Conservation (phyloP, 2,329 filamentous ascomycete genomes). For the Xylaria sp. region DNA sequence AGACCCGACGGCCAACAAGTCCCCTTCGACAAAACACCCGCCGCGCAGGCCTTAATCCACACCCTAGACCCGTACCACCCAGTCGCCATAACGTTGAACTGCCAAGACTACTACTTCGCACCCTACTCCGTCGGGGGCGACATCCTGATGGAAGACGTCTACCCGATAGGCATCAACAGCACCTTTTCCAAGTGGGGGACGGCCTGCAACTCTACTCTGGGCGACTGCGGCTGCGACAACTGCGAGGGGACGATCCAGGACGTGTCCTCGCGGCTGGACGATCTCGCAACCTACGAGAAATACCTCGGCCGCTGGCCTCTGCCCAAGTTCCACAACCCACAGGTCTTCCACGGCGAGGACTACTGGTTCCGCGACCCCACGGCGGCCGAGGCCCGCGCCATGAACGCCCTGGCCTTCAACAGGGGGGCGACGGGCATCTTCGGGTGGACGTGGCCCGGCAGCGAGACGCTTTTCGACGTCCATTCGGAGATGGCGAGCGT, state of each 20-base stretch:
- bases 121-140: constrained; percentile 65
- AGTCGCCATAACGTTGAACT: constrained; percentile 68
- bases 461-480: constrained; percentile 50
- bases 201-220: constrained; percentile 66
- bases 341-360: constrained; percentile 59
- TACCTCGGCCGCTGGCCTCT: constrained; percentile 56
- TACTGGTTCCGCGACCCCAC: constrained; percentile 61
- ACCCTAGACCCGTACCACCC: constrained; percentile 70
- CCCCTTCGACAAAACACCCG: constrained; percentile 59
- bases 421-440: constrained; percentile 57
- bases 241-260: constrained; percentile 65
- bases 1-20: constrained; percentile 66
- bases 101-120: constrained; percentile 68
- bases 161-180: constrained; percentile 67
- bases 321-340: constrained; percentile 57
- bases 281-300: constrained; percentile 51
- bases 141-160: constrained; percentile 69
- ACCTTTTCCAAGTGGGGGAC: constrained; percentile 66
- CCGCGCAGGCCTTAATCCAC: constrained; percentile 53
- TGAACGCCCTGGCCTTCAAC: constrained; percentile 58
- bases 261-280: constrained; percentile 56
- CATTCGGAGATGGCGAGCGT: constrained; percentile 55
- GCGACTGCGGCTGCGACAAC: constrained; percentile 72
- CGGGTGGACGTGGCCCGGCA: constrained; percentile 59
- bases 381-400: constrained; percentile 55